Base-by-base conservation (phyloP, 495 filamentous ascomycete genomes). In the Trichoderma virens region DNA sequence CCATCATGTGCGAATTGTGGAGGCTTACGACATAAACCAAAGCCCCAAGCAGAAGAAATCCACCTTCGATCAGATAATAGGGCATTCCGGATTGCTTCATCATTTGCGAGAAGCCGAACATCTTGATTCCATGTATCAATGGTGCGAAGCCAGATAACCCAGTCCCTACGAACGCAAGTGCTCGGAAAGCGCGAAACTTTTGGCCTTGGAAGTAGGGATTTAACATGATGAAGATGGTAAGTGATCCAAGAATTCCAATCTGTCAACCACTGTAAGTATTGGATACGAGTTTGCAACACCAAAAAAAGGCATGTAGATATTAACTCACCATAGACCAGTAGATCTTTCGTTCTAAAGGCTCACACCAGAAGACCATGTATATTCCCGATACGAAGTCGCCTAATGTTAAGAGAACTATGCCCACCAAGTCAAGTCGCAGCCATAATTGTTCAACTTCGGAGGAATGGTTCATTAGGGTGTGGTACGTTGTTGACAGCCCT, bases 401-500 rank as follows among this genome's bases (percentile, higher is more conserved):
- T 4, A 78, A 62, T 6, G 75, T 82, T 11, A 79, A 62, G 2
- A 72, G 47, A 6, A 82, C 70, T 27, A 84, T 83, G 27, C 80
- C 81, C 5, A 79, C 70, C 47, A 75, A 75, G 56, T 84, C 80
- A 5, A 81, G 43, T 5, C 75, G 72, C 8, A 79, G 65, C 65
- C 75, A 81, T 0, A 75, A 43, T 9, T 76, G 63, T 7, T 75
- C 73, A 4, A 79, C 66, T n/a, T 67, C 27, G 2, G 59, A 60
- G 0, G 77, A 81, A 61, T 83, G 81, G 63, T 78, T 80, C 66
- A 77, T 72, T 18, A 83, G 54, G 2, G 75, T 79, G 68, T 83
- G 80, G 66, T 80, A 82, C 3, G 69, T 63, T 3, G 75, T 66
- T 5, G 74, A 78, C 0, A 81, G 65, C 13, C 70, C 62, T 11